phyloP scores from a whole-genome alignment of 768 basidiomycete species.

The Albatrellus ellisii region DNA sequence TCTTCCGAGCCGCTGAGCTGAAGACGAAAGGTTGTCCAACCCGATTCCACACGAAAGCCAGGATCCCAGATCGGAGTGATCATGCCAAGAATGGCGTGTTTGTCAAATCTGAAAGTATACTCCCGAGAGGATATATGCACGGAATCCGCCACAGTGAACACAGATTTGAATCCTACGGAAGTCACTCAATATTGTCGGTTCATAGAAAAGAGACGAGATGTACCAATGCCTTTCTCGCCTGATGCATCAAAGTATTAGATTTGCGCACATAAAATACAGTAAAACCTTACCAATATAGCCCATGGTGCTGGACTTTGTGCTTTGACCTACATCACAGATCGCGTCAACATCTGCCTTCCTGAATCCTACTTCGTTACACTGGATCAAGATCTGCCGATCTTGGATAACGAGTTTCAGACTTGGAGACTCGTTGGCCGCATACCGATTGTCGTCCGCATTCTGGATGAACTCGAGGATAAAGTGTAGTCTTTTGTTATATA shows the following conservation, averaged over 20 bases:
- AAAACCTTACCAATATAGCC: conserved; percentile 11
- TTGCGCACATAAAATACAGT: not conserved
- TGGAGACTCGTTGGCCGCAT: conserved; percentile 6
- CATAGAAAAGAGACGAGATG: not conserved
- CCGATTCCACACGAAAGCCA: not conserved
- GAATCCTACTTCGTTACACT: conserved; percentile 18
- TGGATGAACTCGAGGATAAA: conserved; percentile 19
- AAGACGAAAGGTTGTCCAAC: conserved; percentile 17
- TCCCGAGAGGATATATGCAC: conserved; percentile 15
- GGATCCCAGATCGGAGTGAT: conserved; percentile 13
- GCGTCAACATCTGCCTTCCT: conserved; percentile 13
- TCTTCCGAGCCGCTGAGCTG: conserved; percentile 6
- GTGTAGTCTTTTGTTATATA: conserved; percentile 18
- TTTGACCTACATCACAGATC: conserved; percentile 17
- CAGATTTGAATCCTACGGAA: conserved; percentile 18
- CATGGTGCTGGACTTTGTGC: conserved; percentile 14
- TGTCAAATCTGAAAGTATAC: conserved; percentile 16
- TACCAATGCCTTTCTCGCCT: conserved; percentile 20
- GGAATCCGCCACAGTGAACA: conserved; percentile 17
- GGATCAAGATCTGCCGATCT: conserved; percentile 6
- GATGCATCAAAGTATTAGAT: not conserved
- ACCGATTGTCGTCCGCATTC: conserved; percentile 19
- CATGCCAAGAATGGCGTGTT: conserved; percentile 14
- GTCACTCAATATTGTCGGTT: not conserved
- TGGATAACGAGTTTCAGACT: conserved; percentile 10